Base-by-base conservation (phyloP, 1,284 basidiomycete genomes). In the Ustilago tritici region DNA sequence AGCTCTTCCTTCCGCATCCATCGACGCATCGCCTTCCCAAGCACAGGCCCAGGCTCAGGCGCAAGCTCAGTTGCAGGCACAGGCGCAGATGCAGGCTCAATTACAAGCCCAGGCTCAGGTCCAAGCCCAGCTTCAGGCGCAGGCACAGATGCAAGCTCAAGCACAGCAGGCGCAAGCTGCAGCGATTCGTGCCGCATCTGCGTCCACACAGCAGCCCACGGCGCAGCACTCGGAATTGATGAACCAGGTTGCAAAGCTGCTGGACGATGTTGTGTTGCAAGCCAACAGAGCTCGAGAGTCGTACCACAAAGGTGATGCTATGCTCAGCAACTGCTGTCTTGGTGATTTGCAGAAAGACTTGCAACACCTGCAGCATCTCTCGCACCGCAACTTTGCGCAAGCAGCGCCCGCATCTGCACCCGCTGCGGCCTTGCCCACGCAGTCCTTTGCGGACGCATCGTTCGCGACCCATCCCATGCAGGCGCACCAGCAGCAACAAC, bases 341-440 rank as follows among this genome's bases (percentile, higher is more conserved):
- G 79, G 72, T 19, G 81, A 82, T 35, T 49, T 82, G 49, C 77
- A 80, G 57, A 77, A 78, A 19, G 77, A 73, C 34, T 53, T 82
- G 56, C 70, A 74, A 9, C 67, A 70, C 38, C 80, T 82, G 15
- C 80, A 81, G 49, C 74, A 80, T 35, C 76, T 82, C 34, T 78
- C 80, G 23, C 69, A 72, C 19, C 70, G 70, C 23, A 80, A 78
- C 50, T 70, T 80, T 23, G 75, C 80, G 6, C 55, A 63, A 4
- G 41, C 65, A 6, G 56, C 50, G 17, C 19, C 56, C 6, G 53
- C 61, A 2, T 15, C 70, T 19, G 40, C 32, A 3, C 50, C 65
- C 19, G 54, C 61, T 10, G 40, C 53, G 41, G 61, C 70, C 14
- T 63, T 65, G 15, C 38, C 69, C 32, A 53, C 61, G 23, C 57